These are phyloP conservation scores for Epichloe sylvatica DNA, from an alignment of 2,329 filamentous ascomycete species.

Conservation along the genomic window DNA sequence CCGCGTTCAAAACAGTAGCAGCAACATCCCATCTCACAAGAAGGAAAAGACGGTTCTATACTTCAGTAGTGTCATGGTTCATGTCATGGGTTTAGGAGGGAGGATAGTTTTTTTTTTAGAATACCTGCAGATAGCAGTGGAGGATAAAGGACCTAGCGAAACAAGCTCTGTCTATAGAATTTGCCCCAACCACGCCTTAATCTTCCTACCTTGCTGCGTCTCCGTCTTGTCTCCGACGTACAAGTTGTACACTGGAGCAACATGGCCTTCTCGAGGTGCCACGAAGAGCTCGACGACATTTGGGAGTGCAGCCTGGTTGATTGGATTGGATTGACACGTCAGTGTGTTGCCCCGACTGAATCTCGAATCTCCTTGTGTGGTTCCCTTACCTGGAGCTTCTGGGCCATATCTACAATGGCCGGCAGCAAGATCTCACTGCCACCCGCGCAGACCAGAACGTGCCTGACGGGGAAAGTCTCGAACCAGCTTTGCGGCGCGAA, in stretches of 20 bases:
- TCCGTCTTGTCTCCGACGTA: slow-evolving; percentile 9
- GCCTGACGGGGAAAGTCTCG: slow-evolving; percentile 8
- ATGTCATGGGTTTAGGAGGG: too few relatives aligned
- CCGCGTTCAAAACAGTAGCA: too few relatives aligned
- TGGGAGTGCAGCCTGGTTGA: slow-evolving; percentile 7
- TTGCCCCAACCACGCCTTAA: slow-evolving; percentile 11
- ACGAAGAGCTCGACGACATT: slow-evolving; percentile 10
- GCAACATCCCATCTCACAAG: too few relatives aligned
- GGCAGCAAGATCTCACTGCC: slow-evolving; percentile 11
- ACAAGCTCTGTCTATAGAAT: slow-evolving; percentile 4
- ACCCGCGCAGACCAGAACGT: slow-evolving; percentile 9
- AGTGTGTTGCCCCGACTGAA: neutral
- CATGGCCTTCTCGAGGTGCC: slow-evolving; percentile 10
- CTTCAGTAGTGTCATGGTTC: too few relatives aligned
- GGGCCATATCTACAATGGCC: slow-evolving; percentile 8
- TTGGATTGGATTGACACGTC: neutral
- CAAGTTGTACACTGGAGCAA: slow-evolving; percentile 12
- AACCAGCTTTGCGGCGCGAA: slow-evolving; percentile 11
- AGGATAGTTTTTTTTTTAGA: too few relatives aligned
- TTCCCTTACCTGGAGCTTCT: slow-evolving; percentile 9
- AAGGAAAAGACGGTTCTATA: too few relatives aligned
- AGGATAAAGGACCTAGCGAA: neutral
- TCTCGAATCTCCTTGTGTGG: too few relatives aligned
- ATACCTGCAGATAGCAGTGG: neutral
- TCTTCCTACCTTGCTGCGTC: slow-evolving; percentile 11